Evolutionary conservation across 495 filamentous ascomycete genomes (phyloP).

Genomic region (Symbiotaphrina buchneri): DNA sequence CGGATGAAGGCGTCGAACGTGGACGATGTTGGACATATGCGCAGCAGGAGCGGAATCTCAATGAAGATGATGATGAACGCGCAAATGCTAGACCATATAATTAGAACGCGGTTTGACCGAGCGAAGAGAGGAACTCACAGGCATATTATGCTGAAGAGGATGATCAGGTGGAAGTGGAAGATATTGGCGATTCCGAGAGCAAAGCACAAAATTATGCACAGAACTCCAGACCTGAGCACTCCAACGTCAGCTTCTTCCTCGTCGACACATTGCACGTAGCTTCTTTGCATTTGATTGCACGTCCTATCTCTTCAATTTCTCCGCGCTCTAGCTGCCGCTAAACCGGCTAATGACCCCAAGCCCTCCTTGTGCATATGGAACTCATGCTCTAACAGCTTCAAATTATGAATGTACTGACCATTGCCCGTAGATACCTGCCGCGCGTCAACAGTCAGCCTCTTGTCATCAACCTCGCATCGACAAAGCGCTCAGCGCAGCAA

Average conservation of each 20-base stretch:
- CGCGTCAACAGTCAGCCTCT: constrained; percentile 14
- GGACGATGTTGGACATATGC: constrained; percentile 89
- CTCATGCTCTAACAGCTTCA: too few relatives aligned
- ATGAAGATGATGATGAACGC: constrained; percentile 84
- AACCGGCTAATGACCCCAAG: too few relatives aligned
- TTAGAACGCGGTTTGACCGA: neutral
- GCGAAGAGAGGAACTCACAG: constrained; percentile 34
- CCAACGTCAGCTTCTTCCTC: too few relatives aligned
- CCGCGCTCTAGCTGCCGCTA: constrained; percentile 1
- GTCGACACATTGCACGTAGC: too few relatives aligned
- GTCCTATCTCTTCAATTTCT: neutral
- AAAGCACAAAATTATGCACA: constrained; percentile 88
- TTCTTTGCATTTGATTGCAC: too few relatives aligned
- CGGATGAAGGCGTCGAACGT: constrained; percentile 82
- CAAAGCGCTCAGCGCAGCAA: too few relatives aligned
- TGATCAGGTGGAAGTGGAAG: constrained; percentile 42
- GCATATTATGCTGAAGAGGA: constrained; percentile 65
- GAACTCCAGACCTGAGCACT: constrained; percentile 63
- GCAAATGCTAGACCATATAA: too few relatives aligned
- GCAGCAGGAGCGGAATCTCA: constrained; percentile 85
- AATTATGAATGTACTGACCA: constrained; percentile 49
- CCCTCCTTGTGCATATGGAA: too few relatives aligned
- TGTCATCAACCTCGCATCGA: constrained; percentile 4
- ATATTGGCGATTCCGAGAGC: constrained; percentile 88
- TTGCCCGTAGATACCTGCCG: constrained; percentile 93